Base-by-base conservation (phyloP, 108 stramenopile genomes). In the Pseudonitzschia multiseries region DNA sequence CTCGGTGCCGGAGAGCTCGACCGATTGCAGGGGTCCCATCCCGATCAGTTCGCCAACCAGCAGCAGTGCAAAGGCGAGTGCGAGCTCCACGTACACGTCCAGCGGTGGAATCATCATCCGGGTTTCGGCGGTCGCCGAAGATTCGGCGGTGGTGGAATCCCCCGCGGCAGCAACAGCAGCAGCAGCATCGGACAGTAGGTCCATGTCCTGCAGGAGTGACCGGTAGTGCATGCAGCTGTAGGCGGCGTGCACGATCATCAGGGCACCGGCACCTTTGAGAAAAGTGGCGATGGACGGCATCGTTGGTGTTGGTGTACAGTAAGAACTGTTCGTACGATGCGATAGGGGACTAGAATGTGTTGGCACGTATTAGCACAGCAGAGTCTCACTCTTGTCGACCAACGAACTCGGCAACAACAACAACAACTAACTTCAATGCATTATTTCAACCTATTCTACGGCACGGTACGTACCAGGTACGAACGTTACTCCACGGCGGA, bases 171-270 rank as follows among this genome's bases (percentile, higher is more conserved):
- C 57, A 22, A 22, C 27, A 4, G 20, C 29, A 17, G 9, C n/a
- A 14, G 33, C 10, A 0, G 29, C 17, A 6, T 17, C 15, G 21
- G 21, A 0, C 2, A 74, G 36, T 63, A 75, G 72, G 69, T 77
- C 81, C 28, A 75, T 50, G 31, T 83, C 82, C 60, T 70, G 73
- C 21, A 86, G 60, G 15, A 86, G 59, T 28, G 68, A 56, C 33
- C 81, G 79, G 57, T 73, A 86, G 51, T 82, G 81, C 43, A 82
- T 53, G 43, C 81, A 82, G 68, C 81, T 82, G 68, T 82, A 86
- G 18, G 85, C 85, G n/a, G 85, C 70, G 51, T 86, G 85, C 4
- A 79, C 51, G 64, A 86, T 52, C 20, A 86, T 21, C 9, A 77
- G 8, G n/a, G 56, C 64, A 26, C 81, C 85, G 31, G 44, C 21